phyloP scores from a whole-genome alignment of 352 stramenopile genomes.

The Thalassiosira sp. region DNA sequence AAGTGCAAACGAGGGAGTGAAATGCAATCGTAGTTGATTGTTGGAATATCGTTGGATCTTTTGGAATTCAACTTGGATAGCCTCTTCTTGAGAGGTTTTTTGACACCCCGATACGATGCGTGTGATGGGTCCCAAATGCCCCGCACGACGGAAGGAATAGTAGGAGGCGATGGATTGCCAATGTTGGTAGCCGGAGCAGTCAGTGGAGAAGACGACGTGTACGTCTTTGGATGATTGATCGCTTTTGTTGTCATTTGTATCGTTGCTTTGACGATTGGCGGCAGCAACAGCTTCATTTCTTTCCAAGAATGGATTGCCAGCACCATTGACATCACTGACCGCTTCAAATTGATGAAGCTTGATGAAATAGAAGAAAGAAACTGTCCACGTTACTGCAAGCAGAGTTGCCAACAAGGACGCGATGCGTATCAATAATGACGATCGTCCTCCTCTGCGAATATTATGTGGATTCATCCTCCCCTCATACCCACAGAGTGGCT shows the following conservation, averaged over 20 bases:
- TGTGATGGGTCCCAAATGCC: slow-evolving; percentile 56
- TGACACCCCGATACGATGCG: slow-evolving; percentile 59
- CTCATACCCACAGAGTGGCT: too few species aligned
- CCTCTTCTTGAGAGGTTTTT: slow-evolving; percentile 22
- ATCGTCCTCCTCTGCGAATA: neutral
- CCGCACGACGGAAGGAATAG: slow-evolving; percentile 42
- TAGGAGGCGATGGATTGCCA: slow-evolving; percentile 66
- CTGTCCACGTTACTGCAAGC: slow-evolving; percentile 4
- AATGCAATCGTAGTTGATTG: slow-evolving; percentile 48
- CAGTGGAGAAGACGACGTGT: slow-evolving; percentile 67
- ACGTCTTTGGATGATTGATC: slow-evolving; percentile 20
- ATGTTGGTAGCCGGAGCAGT: slow-evolving; percentile 69
- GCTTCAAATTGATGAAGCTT: slow-evolving; percentile 6
- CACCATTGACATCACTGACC: neutral
- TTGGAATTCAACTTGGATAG: slow-evolving; percentile 24
- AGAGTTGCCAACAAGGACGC: slow-evolving; percentile 1
- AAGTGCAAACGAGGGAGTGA: slow-evolving; percentile 57
- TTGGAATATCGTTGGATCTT: slow-evolving; percentile 17
- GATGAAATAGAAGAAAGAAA: slow-evolving; percentile 1
- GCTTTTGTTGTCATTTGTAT: neutral
- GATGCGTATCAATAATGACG: neutral
- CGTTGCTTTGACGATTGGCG: neutral
- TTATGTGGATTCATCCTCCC: too few species aligned
- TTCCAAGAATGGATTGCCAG: neutral
- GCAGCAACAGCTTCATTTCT: too few species aligned